Evolutionary conservation across 345 rosid species (phyloP), one percentile per base, ranked within the genome.

Genomic region (Gossypium bickii): DNA sequence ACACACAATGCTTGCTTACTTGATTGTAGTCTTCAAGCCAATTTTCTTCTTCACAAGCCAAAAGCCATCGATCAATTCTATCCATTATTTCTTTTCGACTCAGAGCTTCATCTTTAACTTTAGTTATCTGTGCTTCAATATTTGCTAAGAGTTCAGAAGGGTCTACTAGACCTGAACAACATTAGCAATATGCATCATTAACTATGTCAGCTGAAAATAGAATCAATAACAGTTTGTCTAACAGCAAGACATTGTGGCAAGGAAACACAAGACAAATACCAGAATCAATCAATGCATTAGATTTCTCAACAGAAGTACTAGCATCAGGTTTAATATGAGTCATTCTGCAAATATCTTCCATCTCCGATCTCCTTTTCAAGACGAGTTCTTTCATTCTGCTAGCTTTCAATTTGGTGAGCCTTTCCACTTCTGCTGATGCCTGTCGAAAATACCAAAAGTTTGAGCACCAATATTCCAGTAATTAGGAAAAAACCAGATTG

Each of bases 361-460:
- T 76, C 63, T 95, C 99, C 3, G 86, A 80, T 80, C 97, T 89
- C 80, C 80, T 89, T 87, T 90, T 95, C 92, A 92, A 83, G 53
- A 95, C 99, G 29, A 95, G 92, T 82, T 95, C 99, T 82, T 92
- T 95, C 98, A 95, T 89, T 87, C 91, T 89, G 78, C 90, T 88
- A 27, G 97, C 92, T 87, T 95, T 95, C 80, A 92, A 74, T 76
- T 89, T 91, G 51, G 82, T 81, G 11, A 92, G 92, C 79, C 88
- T 80, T 66, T 89, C 96, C 71, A 95, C 97, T 87, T 95, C 99
- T 20, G 87, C 85, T 69, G 94, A 86, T 49, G 93, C 97, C 98
- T 94, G 85, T 45, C 44, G 25, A 13, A 81, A 53, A 49, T 48
- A 66, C 22, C 38, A 68, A 73, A 81, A 15, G 12, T 3, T 53